Base-by-base conservation (phyloP, 1,284 basidiomycete genomes). In the Albatrellus sp. region DNA sequence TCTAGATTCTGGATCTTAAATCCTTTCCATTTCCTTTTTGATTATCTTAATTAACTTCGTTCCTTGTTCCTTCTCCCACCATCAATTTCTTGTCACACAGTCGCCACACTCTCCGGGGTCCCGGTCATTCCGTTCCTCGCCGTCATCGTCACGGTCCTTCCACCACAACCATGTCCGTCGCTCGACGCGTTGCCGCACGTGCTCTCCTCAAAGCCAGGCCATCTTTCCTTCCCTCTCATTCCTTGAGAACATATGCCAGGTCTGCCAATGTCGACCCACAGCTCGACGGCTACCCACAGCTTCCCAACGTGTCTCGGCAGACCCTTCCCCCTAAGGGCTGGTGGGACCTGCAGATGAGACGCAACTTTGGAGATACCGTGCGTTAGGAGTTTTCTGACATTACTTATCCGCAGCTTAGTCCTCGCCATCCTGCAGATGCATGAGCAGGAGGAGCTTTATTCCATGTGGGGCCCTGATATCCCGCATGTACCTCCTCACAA, bases 391-490 rank as follows among this genome's bases (percentile, higher is more conserved):
- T 39, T 34, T 16, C 10, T 35, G 30, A 40, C 33, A 13, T 11
- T 30, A 30, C 9, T 42, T 43, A 28, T 47, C 42, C 46, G 43
- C 48, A 37, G 42, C 36, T 34, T 35, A 17, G 35, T 38, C 46
- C 24, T 24, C 7, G 24, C 24, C 7, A 7, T 24, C 24, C 24
- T 46, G 39, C 56, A 91, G 88, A 60, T 91, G 31, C 88, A 90
- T 53, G 86, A 90, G 62, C 73, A 79, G 57, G 86, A 91, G 53
- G 90, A 93, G 57, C 67, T 84, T 17, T 65, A 85, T 49, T 84
- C 82, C 38, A 88, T 92, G 83, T 92, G 87, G 88, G 84, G 85
- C 38, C 89, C 88, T 13, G 90, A 93, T 57, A 68, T 77, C 37
- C 70, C 83, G 38, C 60, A 64, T 35, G 64, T 84, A 14, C 62